Evolutionary conservation across 225 moss, liverwort and hornwort genomes (phyloP).

Genomic region (Pseudisothecium myosuroides): DNA sequence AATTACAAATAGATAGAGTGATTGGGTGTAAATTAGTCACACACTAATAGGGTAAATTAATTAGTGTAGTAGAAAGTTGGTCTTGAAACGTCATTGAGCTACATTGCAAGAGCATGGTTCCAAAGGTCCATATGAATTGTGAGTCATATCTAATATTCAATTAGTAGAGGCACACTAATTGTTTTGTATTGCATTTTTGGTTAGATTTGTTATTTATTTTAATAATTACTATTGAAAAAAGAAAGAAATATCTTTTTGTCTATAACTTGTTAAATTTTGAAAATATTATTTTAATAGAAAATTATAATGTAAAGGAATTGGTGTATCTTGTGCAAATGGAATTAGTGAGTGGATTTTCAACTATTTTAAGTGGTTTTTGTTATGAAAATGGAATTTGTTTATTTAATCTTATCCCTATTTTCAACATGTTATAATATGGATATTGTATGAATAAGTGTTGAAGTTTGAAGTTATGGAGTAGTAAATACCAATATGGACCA

Average conservation of each 20-base stretch:
- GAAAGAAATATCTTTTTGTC: background rate
- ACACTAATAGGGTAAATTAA: background rate
- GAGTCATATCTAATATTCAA: rapidly evolving
- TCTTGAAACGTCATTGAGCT: background rate
- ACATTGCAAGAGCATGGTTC: background rate
- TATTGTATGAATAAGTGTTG: background rate
- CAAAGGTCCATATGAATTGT: background rate
- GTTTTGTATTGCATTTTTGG: background rate
- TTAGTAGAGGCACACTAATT: background rate
- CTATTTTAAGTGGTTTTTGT: background rate
- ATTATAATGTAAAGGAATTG: background rate
- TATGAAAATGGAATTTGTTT: background rate
- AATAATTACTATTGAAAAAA: background rate
- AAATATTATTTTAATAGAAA: background rate
- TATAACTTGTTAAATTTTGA: background rate
- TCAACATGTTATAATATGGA: background rate
- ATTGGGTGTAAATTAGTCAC: background rate
- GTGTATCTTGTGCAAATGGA: background rate
- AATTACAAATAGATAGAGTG: background rate
- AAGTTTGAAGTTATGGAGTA: background rate
- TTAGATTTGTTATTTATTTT: background rate
- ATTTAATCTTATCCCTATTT: rapidly evolving
- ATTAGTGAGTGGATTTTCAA: background rate
- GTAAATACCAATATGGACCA: no score
- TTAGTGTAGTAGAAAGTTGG: background rate